Evolutionary conservation across 1,284 basidiomycete species (phyloP), one percentile per base, ranked within the genome.

Genomic region (Boletellus deceptivus): DNA sequence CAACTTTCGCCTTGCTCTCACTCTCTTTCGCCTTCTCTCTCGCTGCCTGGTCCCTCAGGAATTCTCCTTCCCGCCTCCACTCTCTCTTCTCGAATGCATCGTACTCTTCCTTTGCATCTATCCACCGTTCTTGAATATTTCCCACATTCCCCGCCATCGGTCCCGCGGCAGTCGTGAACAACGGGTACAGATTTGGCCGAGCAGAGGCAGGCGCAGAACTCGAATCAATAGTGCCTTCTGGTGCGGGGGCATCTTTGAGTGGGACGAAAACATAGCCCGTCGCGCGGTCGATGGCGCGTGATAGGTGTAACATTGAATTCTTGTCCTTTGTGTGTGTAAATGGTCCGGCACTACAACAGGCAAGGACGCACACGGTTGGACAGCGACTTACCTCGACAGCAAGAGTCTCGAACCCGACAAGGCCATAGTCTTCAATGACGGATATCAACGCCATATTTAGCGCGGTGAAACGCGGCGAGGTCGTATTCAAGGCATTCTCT

Each of bases 361-460:
- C n/a, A 37, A 31, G 16, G 43, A n/a, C 4, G 14, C 14, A 39
- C n/a, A 24, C 25, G 22, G 29, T 13, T 41, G 27, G 43, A 46
- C 20, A 11, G 34, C 18, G 13, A 52, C 78, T 50, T 57, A 90
- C 91, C 77, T 98, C 94, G 14, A 98, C 93, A 0, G 94, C 95
- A 0, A 99, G 79, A 0, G 97, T 99, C 72, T 99, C 96, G 62
- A 99, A 99, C 0, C 91, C 89, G 24, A 99, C 94, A 11, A 98
- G 79, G n/a, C 86, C 80, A 68, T 87, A 98, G 65, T 98, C 96
- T 66, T 98, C 94, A 34, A 99, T 84, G 20, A 99, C 71, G 31
- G 91, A 94, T 55, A 91, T 89, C 64, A 98, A 88, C 0, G 90
- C 87, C 76, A 88, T 83, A 68, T 98, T 99, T 40, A 99, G 74